Evolutionary conservation across 2,329 filamentous ascomycete genomes (phyloP), one percentile per base, ranked within the genome.

Genomic region (Fusarium sp.): DNA sequence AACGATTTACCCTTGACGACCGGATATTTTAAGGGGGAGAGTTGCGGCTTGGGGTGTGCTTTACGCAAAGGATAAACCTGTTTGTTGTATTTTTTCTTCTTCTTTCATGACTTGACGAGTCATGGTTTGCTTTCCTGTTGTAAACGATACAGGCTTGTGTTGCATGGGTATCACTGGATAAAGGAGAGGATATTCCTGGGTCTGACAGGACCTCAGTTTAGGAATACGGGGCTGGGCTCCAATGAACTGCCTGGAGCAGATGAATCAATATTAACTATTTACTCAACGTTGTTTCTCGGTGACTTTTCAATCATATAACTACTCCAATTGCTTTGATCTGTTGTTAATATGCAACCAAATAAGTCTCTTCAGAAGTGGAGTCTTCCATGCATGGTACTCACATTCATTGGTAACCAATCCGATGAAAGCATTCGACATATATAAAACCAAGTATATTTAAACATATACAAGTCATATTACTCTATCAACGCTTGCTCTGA

Each of bases 401-500:
- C 18, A 21, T 33, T 57, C n/a, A n/a, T 52, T 63, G 57, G 47
- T 62, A 60, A 54, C 72, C 71, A 75, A 75, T 75, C 69, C 61
- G 29, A 71, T 33, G 47, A 33, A 57, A 46, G 35, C 35, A 48
- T 39, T 39, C 58, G 31, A 49, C 54, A 26, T 46, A 64, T 52
- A 35, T 41, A 35, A 29, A 37, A 71, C 47, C 31, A 61, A 56
- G 9, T 48, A 24, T 33, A 29, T 46, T 49, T 10, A 24, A 59
- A 49, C 46, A 57, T 54, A 15, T 55, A 58, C 13, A 44, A 37
- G 43, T 31, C 48, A 50, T 60, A 42, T 42, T 47, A 57, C 37
- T 55, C 43, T 70, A 47, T 76, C 73, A 79, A 49, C 75, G 69
- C 75, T 90, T 90, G 77, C 88, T 90, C 58, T 93, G 87, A 4